phyloP scores from a whole-genome alignment of 331 rosid species.

The Pyrus hybrid region DNA sequence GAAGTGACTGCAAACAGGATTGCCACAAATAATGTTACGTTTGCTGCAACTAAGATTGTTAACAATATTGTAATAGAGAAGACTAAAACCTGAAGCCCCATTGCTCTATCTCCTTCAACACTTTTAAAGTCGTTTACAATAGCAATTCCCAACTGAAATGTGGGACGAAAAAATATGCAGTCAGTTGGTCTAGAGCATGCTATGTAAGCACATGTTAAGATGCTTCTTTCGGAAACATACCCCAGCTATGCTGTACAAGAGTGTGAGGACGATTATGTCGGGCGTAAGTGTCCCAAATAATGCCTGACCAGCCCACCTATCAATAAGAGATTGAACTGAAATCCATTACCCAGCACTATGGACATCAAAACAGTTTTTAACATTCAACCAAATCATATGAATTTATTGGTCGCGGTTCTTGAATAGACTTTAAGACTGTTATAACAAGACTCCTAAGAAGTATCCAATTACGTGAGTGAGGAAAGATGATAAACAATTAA shows the following conservation, averaged over 20 bases:
- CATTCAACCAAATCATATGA: background rate
- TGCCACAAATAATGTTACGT: slow-evolving; percentile 16
- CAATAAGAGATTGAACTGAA: slow-evolving; percentile 15
- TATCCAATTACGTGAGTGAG: background rate
- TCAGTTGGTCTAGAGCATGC: background rate
- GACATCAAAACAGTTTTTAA: background rate
- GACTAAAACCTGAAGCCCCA: slow-evolving; percentile 83
- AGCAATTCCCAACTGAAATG: slow-evolving; percentile 80
- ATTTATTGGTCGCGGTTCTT: background rate
- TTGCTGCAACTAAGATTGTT: background rate
- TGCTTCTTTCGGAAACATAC: slow-evolving; percentile 40
- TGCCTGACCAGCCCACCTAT: slow-evolving; percentile 99
- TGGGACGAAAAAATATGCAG: slow-evolving; percentile 1
- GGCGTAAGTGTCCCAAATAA: slow-evolving; percentile 95
- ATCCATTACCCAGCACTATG: background rate
- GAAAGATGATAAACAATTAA: background rate
- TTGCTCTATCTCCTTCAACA: slow-evolving; percentile 91
- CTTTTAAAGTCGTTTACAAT: slow-evolving; percentile 98
- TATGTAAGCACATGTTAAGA: slow-evolving; percentile 7
- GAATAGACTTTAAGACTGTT: background rate
- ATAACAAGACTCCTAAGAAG: background rate
- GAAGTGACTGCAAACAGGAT: slow-evolving; percentile 71
- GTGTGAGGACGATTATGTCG: slow-evolving; percentile 76
- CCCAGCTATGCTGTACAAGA: slow-evolving; percentile 92
- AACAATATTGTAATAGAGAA: slow-evolving; percentile 1